Conservation (phyloP, 257 asterid species). For the Ophiorrhiza pumila region DNA sequence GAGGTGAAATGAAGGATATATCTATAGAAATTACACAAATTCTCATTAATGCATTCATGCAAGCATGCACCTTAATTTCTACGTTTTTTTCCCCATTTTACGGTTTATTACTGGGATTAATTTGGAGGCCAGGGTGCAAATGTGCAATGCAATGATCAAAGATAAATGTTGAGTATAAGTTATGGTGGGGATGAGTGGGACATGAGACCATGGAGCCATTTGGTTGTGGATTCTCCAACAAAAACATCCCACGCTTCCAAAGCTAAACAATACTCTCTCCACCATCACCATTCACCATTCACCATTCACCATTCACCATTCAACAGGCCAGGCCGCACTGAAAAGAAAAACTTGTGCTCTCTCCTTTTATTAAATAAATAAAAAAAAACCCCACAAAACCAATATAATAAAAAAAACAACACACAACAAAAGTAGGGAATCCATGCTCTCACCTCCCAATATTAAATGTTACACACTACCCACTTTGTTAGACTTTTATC, state of each 20-base stretch:
- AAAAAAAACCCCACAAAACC: constrained; percentile 13
- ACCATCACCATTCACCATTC: too few species aligned
- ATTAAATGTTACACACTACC: constrained; percentile 20
- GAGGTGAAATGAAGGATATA: too few species aligned
- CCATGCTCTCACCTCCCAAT: constrained; percentile 21
- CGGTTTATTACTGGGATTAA: too few species aligned
- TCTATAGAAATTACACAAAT: too few species aligned
- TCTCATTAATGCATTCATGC: not conserved
- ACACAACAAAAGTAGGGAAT: constrained; percentile 28
- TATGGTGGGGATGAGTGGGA: constrained; percentile 32
- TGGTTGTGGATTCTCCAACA: constrained; percentile 57
- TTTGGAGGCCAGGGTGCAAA: too few species aligned
- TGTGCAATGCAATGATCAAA: constrained; percentile 8
- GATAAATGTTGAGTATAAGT: not conserved
- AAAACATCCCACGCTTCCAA: constrained; percentile 51
- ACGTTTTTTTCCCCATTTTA: too few species aligned
- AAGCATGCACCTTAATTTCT: constrained; percentile 3
- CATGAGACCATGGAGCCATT: constrained; percentile 38
- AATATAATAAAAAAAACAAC: not conserved
- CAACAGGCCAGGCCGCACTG: constrained; percentile 33
- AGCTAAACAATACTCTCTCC: constrained; percentile 29
- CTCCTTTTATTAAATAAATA: not conserved
- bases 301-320: too few species aligned
- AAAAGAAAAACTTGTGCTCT: constrained; percentile 5
- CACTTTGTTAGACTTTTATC: constrained; percentile 44